Base-by-base conservation (phyloP, 768 basidiomycete genomes). In the Phylloporus sp. region DNA sequence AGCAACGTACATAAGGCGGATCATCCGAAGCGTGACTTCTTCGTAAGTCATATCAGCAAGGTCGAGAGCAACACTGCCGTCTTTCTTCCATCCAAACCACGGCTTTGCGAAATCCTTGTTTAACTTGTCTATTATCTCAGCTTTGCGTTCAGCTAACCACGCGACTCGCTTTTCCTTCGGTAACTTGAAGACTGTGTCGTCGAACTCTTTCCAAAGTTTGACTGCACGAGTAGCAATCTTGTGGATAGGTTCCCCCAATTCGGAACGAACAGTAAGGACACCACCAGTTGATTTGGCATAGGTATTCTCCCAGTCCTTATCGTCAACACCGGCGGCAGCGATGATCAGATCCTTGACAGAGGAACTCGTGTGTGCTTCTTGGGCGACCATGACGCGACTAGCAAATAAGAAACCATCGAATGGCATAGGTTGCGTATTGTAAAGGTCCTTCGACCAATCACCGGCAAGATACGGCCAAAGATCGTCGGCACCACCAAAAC, bases 121-220 rank as follows among this genome's bases (percentile, higher is more conserved):
- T 48, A 99, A 74, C 64, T 93, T 92, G 36, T 71, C 77, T 59
- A 99, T 94, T 36, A 97, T 79, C 61, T 95, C 93, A 48, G 86
- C 83, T 58, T 84, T 85, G 57, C 83, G 88, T 70, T 93, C 87
- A 34, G 73, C 72, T 54, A 98, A 73, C 95, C 95, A 99, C 1
- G 80, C 77, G 13, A 69, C 76, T 38, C 95, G 86, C 77, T 99
- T 99, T 73, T 98, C 96, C 73, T 93, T 91, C 9, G 95, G 84
- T 57, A 97, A 67, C 66, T 84, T 87, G 79, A 98, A 99, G 46
- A 99, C 88, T 20, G 84, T 90, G 58, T 95, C 84, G 60, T 99
- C 96, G 64, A 97, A 97, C 72, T 98, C 94, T 68, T 93, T 92
- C 96, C 96, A 99, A 33, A 99, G 76, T 75, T 90, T 97, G 67